Conservation (phyloP, 2,329 filamentous ascomycete species). For the Aspergillus terreus region DNA sequence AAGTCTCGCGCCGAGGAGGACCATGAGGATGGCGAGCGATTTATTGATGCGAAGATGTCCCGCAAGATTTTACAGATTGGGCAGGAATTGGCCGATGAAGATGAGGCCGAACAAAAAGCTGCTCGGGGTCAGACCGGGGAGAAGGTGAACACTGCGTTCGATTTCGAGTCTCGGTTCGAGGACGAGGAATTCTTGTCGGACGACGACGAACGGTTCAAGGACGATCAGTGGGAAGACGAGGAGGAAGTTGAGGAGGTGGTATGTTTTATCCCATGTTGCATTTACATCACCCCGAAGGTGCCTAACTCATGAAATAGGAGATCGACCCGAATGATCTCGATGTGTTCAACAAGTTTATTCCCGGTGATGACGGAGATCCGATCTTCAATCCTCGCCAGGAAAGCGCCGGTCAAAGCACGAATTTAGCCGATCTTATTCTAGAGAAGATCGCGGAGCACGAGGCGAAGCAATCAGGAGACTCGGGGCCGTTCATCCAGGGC, state of each 20-base stretch:
- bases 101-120: conserved; percentile 51
- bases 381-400: conserved; percentile 59
- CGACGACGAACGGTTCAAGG: conserved; percentile 52
- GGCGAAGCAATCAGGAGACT: conserved; percentile 55
- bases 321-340: conserved; percentile 86
- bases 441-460: conserved; percentile 93
- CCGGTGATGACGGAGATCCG: conserved; percentile 67
- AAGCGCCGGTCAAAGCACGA: conserved; percentile 58
- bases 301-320: conserved; percentile 49
- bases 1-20: conserved; percentile 55
- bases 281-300: too few relatives aligned
- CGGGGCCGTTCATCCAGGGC: conserved; percentile 44
- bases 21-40: conserved; percentile 62
- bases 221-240: conserved; percentile 73
- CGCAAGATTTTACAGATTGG: conserved; percentile 86
- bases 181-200: conserved; percentile 49
- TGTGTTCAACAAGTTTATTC: conserved; percentile 87
- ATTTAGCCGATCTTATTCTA: conserved; percentile 88
- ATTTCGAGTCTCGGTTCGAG: conserved; percentile 72
- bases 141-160: conserved; percentile 63
- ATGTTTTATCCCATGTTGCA: conserved; percentile 16
- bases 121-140: conserved; percentile 37
- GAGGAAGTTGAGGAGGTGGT: conserved; percentile 56
- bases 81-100: conserved; percentile 82
- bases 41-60: conserved; percentile 83